These are phyloP conservation scores for Trichophyton schoenleinii DNA, from an alignment of 2,329 filamentous ascomycete genomes.

Conservation along the genomic window DNA sequence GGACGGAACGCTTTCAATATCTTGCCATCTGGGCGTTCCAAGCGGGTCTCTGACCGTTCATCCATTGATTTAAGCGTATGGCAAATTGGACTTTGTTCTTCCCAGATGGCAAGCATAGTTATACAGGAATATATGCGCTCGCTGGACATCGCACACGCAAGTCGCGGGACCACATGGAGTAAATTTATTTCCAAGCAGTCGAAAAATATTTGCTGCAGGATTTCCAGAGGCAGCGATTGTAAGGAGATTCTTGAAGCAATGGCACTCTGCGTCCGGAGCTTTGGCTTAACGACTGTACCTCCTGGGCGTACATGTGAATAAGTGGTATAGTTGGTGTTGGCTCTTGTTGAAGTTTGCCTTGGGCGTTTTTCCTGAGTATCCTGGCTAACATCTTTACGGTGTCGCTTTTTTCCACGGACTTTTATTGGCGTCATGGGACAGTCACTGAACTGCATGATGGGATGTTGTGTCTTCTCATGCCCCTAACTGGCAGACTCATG, in stretches of 20 bases:
- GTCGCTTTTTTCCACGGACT: slow-evolving; percentile 15
- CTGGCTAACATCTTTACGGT: background rate
- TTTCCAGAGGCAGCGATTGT: slow-evolving; percentile 38
- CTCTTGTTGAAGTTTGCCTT: background rate
- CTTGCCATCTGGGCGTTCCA: slow-evolving; percentile 14
- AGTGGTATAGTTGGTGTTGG: background rate
- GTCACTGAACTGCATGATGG: background rate
- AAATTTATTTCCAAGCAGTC: slow-evolving; percentile 35
- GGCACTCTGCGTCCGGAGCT: no score
- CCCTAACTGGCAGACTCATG: no score
- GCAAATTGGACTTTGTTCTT: slow-evolving; percentile 14
- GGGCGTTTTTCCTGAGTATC: background rate
- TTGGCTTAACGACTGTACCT: background rate
- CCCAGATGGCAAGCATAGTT: slow-evolving; percentile 31
- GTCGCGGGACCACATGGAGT: slow-evolving; percentile 28
- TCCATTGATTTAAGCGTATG: background rate
- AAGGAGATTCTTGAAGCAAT: slow-evolving; percentile 15
- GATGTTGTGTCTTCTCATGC: background rate
- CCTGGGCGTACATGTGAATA: background rate
- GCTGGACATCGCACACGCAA: slow-evolving; percentile 30
- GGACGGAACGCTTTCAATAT: slow-evolving; percentile 22
- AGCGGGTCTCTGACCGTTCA: background rate
- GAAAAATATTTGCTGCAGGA: slow-evolving; percentile 43
- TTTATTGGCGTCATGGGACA: slow-evolving; percentile 20
- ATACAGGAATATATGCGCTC: slow-evolving; percentile 31